Conservation (phyloP, 106 monocot genomes). For the Dactylorhiza incarnata region DNA sequence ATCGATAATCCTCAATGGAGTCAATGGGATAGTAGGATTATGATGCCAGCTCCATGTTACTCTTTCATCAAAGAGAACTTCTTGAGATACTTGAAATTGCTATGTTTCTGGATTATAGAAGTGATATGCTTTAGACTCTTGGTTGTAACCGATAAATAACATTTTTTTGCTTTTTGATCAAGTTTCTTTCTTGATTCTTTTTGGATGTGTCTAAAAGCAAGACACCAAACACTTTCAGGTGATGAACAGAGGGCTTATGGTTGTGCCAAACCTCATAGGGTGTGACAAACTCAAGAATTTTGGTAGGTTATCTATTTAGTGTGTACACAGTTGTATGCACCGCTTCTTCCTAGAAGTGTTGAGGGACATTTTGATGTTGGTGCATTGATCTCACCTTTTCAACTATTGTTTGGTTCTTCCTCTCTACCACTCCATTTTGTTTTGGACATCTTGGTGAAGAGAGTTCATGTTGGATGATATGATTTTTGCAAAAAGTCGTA, state of each 20-base stretch:
- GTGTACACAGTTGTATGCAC: no score
- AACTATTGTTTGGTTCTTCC: neutral
- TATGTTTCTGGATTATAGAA: no score
- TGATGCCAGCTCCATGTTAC: no score
- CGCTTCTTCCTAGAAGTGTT: constrained; percentile 4
- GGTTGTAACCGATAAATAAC: no score
- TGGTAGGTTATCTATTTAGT: neutral
- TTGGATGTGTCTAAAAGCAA: constrained; percentile 1
- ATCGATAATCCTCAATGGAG: no score
- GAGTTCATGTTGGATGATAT: constrained; percentile 7
- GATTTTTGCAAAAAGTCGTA: constrained; percentile 5
- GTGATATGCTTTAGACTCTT: no score
- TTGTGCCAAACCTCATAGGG: neutral
- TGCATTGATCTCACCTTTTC: neutral
- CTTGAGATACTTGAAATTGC: no score
- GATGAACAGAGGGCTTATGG: neutral
- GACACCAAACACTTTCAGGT: no score
- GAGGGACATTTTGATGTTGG: neutral
- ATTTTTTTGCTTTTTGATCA: constrained; percentile 3
- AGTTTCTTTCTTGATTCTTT: neutral
- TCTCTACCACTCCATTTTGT: no score
- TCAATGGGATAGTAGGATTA: no score
- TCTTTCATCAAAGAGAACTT: no score
- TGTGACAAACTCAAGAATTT: neutral
- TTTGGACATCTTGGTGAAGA: neutral